phyloP scores from a whole-genome alignment of 352 stramenopile genomes.

The Pythium phragmitis region DNA sequence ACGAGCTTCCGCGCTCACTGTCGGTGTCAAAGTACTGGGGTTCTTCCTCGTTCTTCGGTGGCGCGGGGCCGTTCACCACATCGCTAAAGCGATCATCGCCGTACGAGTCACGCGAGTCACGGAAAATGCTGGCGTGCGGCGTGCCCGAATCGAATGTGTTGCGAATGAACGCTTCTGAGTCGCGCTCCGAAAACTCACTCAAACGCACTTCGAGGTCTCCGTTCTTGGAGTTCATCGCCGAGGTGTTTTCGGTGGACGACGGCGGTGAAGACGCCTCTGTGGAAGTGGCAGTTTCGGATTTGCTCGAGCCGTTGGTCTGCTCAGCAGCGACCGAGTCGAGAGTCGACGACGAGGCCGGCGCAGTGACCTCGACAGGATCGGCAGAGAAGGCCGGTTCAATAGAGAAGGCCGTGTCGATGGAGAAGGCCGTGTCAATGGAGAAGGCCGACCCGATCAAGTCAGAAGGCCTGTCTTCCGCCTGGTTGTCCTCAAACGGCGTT shows the following conservation, averaged over 20 bases:
- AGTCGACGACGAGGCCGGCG: background rate
- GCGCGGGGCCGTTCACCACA: slow-evolving; percentile 32
- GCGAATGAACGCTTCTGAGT: slow-evolving; percentile 10
- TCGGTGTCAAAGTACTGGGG: slow-evolving; percentile 52
- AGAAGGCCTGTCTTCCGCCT: slow-evolving; percentile 2
- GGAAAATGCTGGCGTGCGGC: slow-evolving; percentile 35
- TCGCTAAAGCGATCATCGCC: slow-evolving; percentile 29
- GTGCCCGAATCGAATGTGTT: slow-evolving; percentile 39
- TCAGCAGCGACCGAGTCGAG: background rate
- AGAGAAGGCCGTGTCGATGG: background rate
- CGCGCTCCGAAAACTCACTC: slow-evolving; percentile 23
- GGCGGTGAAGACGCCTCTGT: slow-evolving; percentile 7
- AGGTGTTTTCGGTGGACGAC: slow-evolving; percentile 1
- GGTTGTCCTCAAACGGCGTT: slow-evolving; percentile 2
- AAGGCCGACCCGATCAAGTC: slow-evolving; percentile 1
- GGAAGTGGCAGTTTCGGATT: background rate
- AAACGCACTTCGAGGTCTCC: slow-evolving; percentile 8
- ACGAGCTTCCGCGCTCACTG: slow-evolving; percentile 44
- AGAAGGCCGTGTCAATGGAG: slow-evolving; percentile 2
- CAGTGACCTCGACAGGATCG: background rate
- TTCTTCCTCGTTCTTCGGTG: slow-evolving; percentile 23
- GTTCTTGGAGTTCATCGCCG: background rate
- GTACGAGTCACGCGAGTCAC: slow-evolving; percentile 33
- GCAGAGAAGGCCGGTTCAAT: slow-evolving; percentile 9
- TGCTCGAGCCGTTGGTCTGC: slow-evolving; percentile 1